A percentile compares a stretch with the other conserved stretches of the same genome.
Conservation (phyloP, 805 yeast species). For the Starmerella bacillaris region DNA sequence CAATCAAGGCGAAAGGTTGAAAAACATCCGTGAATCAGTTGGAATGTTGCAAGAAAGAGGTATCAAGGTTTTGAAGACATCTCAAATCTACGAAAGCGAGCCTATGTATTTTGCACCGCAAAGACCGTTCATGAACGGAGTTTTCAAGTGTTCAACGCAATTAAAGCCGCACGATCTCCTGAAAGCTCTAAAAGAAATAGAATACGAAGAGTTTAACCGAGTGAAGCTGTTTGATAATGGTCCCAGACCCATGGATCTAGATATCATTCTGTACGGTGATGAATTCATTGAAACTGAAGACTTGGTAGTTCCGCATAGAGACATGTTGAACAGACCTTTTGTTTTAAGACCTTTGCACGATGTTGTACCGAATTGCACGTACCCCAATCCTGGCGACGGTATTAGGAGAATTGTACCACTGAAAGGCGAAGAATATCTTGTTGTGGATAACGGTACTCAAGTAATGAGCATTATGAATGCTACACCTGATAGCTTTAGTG, state of each 20-base stretch:
- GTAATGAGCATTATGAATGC: constrained; percentile 79
- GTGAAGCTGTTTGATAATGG: constrained; percentile 75
- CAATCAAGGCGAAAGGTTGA: constrained; percentile 55
- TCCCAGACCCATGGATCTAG: constrained; percentile 81
- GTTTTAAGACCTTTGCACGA: constrained; percentile 82
- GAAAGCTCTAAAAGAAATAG: constrained; percentile 49
- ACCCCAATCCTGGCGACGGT: neutral
- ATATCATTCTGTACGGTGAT: constrained; percentile 55
- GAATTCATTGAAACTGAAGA: constrained; percentile 36
- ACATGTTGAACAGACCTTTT: constrained; percentile 78
- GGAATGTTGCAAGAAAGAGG: constrained; percentile 27
- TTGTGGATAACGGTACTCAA: constrained; percentile 32
- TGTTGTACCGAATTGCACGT: constrained; percentile 32
- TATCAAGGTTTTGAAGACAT: constrained; percentile 39
- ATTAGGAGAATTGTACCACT: constrained; percentile 1
- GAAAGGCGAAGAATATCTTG: constrained; percentile 1
- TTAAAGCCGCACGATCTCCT: constrained; percentile 50
- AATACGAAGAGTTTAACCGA: constrained; percentile 50
- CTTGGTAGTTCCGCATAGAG: constrained; percentile 66
- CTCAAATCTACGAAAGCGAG: constrained; percentile 68
- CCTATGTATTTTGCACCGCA: constrained; percentile 87
- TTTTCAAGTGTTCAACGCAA: constrained; percentile 42
- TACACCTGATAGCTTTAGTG: constrained; percentile 92
- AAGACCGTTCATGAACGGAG: constrained; percentile 70
- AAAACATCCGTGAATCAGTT: constrained; percentile 42